These are phyloP conservation scores for Trametes maxima DNA, from an alignment of 768 basidiomycete species.

Conservation along the genomic window DNA sequence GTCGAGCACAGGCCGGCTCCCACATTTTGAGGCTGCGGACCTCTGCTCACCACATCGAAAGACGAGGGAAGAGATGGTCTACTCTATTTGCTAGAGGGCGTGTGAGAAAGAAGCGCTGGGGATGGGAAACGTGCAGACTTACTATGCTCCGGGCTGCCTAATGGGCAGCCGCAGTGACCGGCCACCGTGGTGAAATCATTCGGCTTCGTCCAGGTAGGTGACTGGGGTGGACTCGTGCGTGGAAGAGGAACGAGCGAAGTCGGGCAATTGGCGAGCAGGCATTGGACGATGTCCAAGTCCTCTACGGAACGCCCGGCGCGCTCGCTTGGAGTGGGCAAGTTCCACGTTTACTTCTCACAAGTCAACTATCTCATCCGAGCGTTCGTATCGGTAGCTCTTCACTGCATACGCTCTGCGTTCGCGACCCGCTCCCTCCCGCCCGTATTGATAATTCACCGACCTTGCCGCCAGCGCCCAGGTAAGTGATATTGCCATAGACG, in stretches of 20 bases:
- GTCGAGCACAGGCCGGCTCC: background rate
- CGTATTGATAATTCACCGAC: too few relatives aligned
- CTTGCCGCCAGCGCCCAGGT: too few relatives aligned
- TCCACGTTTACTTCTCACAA: too few relatives aligned
- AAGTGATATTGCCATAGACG: too few relatives aligned
- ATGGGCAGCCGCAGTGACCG: background rate
- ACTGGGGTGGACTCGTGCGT: background rate
- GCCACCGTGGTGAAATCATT: background rate
- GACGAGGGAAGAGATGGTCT: background rate
- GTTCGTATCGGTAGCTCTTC: too few relatives aligned
- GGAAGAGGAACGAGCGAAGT: background rate
- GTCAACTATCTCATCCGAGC: too few relatives aligned
- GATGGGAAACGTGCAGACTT: slow-evolving; percentile 12
- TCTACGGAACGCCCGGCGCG: too few relatives aligned
- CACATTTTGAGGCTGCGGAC: slow-evolving; percentile 15
- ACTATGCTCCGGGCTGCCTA: background rate
- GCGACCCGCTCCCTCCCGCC: too few relatives aligned
- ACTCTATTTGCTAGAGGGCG: slow-evolving; percentile 3
- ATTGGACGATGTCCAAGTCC: too few relatives aligned
- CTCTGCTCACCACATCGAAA: background rate
- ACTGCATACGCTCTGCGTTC: too few relatives aligned
- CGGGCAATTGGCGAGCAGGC: too few relatives aligned
- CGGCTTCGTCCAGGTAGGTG: background rate
- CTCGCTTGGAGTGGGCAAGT: too few relatives aligned
- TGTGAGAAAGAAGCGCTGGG: slow-evolving; percentile 16